Evolutionary conservation across 305 asterid species (phyloP).

Genomic region (Fraxinus nigra): DNA sequence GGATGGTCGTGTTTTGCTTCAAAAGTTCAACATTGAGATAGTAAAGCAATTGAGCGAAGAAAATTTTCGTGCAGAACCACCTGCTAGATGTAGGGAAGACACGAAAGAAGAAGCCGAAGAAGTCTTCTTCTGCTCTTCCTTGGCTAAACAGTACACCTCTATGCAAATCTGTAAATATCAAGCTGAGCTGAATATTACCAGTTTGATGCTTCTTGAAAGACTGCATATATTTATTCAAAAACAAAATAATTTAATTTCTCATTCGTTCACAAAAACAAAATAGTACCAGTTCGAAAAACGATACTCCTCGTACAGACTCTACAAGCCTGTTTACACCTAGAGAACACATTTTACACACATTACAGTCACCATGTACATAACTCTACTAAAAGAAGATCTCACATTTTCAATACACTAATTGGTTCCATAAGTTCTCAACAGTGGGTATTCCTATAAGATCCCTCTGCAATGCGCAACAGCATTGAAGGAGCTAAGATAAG

Average conservation of each 20-base stretch:
- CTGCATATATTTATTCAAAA: neutral
- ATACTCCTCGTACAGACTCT: neutral
- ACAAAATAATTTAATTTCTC: neutral
- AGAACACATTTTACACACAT: neutral
- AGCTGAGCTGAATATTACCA: no score
- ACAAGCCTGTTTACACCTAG: neutral
- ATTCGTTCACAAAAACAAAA: neutral
- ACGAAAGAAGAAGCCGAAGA: no score
- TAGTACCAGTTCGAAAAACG: neutral
- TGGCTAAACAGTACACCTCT: no score
- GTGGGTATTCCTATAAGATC: neutral
- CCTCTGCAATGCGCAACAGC: neutral
- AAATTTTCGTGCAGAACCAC: no score
- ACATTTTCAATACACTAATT: neutral
- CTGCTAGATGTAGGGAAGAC: no score
- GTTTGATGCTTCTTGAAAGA: neutral
- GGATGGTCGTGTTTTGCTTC: no score
- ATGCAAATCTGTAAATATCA: no score
- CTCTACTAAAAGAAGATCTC: neutral
- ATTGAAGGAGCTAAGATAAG: constrained; percentile 36
- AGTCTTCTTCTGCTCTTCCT: no score
- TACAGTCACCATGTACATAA: neutral
- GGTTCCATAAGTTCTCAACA: neutral
- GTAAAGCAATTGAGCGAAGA: no score
- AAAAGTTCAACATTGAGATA: no score